Conservation (phyloP, 768 basidiomycete genomes). For the Rhizopogon roseolus region DNA sequence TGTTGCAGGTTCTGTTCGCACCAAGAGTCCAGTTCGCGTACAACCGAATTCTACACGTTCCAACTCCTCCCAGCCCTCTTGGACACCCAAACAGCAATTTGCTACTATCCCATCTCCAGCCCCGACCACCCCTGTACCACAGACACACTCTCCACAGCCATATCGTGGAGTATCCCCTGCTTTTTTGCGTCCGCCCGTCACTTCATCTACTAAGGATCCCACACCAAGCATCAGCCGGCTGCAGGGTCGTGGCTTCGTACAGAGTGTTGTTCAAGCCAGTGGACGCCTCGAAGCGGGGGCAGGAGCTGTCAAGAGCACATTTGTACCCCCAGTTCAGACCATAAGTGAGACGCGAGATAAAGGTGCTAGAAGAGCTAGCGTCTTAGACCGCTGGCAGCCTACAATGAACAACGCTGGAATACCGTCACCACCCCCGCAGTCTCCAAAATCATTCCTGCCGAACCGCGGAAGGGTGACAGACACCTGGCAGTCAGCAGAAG, state of each 20-base stretch:
- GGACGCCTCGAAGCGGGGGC: slow-evolving; percentile 38
- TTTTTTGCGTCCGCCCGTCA: slow-evolving; percentile 42
- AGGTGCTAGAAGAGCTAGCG: slow-evolving; percentile 35
- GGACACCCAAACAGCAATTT: slow-evolving; percentile 21
- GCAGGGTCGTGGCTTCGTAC: slow-evolving; percentile 83
- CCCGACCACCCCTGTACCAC: slow-evolving; percentile 35
- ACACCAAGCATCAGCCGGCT: slow-evolving; percentile 80
- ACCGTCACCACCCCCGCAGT: slow-evolving; percentile 31
- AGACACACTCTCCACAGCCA: slow-evolving; percentile 39
- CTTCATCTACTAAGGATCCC: slow-evolving; percentile 56
- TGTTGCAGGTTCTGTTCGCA: neutral
- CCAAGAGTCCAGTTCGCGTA: neutral
- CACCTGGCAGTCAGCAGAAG: slow-evolving; percentile 11
- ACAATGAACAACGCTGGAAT: slow-evolving; percentile 24
- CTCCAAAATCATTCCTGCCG: slow-evolving; percentile 35
- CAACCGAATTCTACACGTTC: neutral
- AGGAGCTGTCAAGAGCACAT: slow-evolving; percentile 22
- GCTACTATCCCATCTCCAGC: slow-evolving; percentile 27
- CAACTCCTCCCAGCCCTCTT: slow-evolving; percentile 12
- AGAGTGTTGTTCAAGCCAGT: slow-evolving; percentile 74
- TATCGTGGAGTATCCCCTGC: slow-evolving; percentile 47
- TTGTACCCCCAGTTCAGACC: slow-evolving; percentile 26
- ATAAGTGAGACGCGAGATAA: slow-evolving; percentile 33
- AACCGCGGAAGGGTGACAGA: slow-evolving; percentile 37
- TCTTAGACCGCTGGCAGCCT: slow-evolving; percentile 71